Conservation (phyloP, 805 yeast genomes). For the Zygosaccharomyces bisporus region DNA sequence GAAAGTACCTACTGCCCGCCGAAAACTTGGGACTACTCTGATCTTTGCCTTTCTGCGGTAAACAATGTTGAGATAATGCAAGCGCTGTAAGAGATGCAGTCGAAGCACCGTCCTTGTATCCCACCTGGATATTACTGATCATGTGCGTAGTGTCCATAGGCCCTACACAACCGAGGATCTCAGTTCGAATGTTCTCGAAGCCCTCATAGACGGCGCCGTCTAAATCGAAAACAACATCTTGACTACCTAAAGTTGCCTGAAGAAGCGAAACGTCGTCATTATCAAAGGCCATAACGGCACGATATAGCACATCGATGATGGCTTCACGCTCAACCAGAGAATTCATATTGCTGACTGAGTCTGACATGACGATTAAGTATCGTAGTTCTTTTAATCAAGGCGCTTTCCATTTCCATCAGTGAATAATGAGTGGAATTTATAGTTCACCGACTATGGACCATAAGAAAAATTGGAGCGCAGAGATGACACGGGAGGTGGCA, state of each 20-base stretch:
- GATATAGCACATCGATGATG: background rate
- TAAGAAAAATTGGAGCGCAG: background rate
- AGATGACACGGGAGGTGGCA: background rate
- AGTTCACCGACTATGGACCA: background rate
- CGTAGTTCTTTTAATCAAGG: background rate
- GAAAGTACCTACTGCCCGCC: background rate
- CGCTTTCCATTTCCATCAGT: background rate
- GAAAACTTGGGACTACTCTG: background rate
- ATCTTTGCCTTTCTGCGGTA: background rate
- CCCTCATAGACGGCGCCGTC: background rate
- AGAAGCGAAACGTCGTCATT: background rate
- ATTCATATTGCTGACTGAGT: background rate
- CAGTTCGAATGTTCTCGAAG: background rate
- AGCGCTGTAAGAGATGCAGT: background rate
- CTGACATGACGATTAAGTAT: background rate
- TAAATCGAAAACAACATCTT: background rate
- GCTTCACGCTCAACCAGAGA: background rate
- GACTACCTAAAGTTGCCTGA: background rate
- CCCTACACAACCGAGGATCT: background rate
- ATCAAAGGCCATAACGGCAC: background rate
- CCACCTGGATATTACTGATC: background rate
- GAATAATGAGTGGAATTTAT: background rate
- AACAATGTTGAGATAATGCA: background rate
- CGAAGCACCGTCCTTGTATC: background rate
- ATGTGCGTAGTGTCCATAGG: background rate